Evolutionary conservation across 495 filamentous ascomycete species (phyloP), one percentile per base, ranked within the genome.

Genomic region (Letharia lupina): DNA sequence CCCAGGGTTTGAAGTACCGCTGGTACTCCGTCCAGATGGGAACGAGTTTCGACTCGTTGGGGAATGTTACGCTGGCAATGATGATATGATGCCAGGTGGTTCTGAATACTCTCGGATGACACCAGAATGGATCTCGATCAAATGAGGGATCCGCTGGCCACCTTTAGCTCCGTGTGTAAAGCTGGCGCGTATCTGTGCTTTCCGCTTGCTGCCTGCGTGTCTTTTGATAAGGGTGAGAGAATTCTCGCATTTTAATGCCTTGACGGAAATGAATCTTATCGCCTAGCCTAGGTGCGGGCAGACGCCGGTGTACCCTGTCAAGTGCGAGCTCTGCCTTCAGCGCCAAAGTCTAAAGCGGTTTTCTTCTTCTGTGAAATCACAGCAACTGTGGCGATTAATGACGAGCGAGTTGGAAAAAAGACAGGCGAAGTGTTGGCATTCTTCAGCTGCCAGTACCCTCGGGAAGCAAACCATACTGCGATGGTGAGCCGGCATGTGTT

Each of bases 31-130:
- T 37, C 54, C 54, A 18, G 54, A 57, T 33, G 54, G 54, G 33
- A 57, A 57, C 33, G 54, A 37, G 54, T 57, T 35, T n/a, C 54
- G 54, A 10, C 3, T 57, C 16, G 54, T 57, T 20, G 54, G 54
- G 54, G 54, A 57, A 37, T 57, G 54, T 33, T 57, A 57, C 15
- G 54, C 54, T 18, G 54, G 54, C 13, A 57, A 57, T 57, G 54
- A 57, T n/a, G 54, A 57, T 11, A 37, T 37, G 54, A 57, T 57
- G 54, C 54, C 54, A 9, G 54, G 54, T 37, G 54, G 54, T 3
- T 37, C 33, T 37, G 54, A 57, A 4, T 57, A 57, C 54, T 57
- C 54, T 20, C 31, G 39, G 54, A 57, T 57, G 54, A 57, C 54
- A 3, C 33, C 54, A 5, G 54, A 57, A 15, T 57, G 54, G 54